Conservation (phyloP, 306 rosid species). For the Cucurbita moschata region DNA sequence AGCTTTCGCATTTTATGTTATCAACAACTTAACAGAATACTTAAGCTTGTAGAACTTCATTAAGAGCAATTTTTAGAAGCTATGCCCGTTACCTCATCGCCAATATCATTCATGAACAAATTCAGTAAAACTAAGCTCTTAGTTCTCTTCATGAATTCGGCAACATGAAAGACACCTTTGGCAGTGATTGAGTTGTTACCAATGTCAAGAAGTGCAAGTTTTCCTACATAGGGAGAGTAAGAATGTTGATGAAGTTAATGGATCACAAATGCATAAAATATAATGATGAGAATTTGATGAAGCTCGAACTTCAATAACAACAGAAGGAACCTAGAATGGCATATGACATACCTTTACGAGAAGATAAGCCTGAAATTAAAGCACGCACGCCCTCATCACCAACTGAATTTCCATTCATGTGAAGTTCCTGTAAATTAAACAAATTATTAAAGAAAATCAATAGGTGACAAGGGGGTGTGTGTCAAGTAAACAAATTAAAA, state of each 20-base stretch:
- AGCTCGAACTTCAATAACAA: constrained; percentile 3
- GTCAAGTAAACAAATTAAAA: neutral
- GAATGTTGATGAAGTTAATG: constrained; percentile 18
- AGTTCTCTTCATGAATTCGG: constrained; percentile 60
- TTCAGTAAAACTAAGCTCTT: constrained; percentile 65
- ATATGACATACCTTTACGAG: constrained; percentile 52
- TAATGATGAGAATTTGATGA: neutral
- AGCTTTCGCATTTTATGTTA: neutral
- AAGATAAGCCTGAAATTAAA: constrained; percentile 57
- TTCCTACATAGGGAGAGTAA: constrained; percentile 46
- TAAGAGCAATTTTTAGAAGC: neutral
- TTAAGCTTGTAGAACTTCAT: neutral
- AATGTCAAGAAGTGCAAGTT: constrained; percentile 60
- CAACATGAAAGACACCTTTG: constrained; percentile 70
- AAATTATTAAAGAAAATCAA: neutral
- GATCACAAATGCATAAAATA: neutral
- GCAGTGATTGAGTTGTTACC: constrained; percentile 83
- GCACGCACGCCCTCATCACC: constrained; percentile 90
- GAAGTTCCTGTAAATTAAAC: constrained; percentile 57
- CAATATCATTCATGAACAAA: constrained; percentile 91
- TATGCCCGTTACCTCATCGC: constrained; percentile 62
- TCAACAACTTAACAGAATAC: neutral
- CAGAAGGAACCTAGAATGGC: neutral
- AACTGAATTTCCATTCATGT: constrained; percentile 87
- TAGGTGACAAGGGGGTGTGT: neutral